phyloP scores from a whole-genome alignment of 495 filamentous ascomycete species.

The Podospora didyma region DNA sequence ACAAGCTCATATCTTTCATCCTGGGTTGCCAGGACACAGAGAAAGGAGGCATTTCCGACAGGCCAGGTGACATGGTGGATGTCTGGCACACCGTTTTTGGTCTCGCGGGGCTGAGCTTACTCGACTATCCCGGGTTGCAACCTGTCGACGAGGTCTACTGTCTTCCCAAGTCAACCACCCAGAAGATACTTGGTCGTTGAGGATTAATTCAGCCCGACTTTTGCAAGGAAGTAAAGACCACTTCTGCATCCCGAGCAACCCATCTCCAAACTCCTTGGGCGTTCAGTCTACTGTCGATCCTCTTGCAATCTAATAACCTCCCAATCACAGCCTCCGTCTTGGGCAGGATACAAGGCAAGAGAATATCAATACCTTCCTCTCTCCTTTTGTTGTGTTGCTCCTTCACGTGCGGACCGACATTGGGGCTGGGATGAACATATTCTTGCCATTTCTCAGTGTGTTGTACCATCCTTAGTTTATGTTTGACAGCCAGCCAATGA shows the following conservation, averaged over 20 bases:
- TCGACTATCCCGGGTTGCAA: slow-evolving; percentile 68
- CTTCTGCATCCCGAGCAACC: neutral
- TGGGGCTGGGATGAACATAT: neutral
- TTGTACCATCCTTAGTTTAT: neutral
- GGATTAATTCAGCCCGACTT: slow-evolving; percentile 4
- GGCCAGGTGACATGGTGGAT: slow-evolving; percentile 92
- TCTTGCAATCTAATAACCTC: slow-evolving; percentile 77
- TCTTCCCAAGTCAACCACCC: slow-evolving; percentile 66
- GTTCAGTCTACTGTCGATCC: slow-evolving; percentile 15
- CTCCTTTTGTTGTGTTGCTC: slow-evolving; percentile 5
- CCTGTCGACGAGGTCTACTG: slow-evolving; percentile 88
- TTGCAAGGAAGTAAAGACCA: neutral
- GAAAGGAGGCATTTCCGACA: slow-evolving; percentile 79
- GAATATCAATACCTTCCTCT: slow-evolving; percentile 44
- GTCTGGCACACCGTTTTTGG: slow-evolving; percentile 95
- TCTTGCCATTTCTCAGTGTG: neutral
- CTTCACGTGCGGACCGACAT: slow-evolving; percentile 1
- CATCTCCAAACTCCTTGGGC: neutral
- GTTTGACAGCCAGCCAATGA: no score
- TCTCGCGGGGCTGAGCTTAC: slow-evolving; percentile 79
- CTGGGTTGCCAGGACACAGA: slow-evolving; percentile 83
- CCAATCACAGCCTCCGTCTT: slow-evolving; percentile 42
- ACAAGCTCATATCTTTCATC: slow-evolving; percentile 75
- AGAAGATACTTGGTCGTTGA: slow-evolving; percentile 45
- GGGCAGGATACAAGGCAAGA: slow-evolving; percentile 70